Evolutionary conservation across 2,329 filamentous ascomycete species (phyloP).

Genomic region (Emmonsia crescens): DNA sequence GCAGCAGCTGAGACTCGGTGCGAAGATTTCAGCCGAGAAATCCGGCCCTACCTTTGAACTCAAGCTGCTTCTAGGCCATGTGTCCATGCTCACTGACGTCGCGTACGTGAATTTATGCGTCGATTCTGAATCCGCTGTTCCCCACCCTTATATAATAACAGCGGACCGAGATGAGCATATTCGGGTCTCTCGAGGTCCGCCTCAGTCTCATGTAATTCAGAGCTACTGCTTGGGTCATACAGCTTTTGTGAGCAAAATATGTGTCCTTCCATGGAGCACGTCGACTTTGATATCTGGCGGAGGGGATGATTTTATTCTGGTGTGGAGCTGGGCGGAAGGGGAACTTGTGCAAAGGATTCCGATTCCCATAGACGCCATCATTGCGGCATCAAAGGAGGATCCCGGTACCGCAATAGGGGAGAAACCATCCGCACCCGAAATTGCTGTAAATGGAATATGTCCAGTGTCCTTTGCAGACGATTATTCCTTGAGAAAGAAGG

Average conservation of each 20-base stretch:
- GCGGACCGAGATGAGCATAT: constrained; percentile 73
- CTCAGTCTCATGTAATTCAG: constrained; percentile 82
- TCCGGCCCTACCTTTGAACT: constrained; percentile 56
- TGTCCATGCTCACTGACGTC: constrained; percentile 83
- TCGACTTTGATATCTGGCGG: constrained; percentile 74
- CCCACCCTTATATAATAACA: constrained; percentile 53
- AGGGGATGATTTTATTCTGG: constrained; percentile 64
- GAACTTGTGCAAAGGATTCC: constrained; percentile 23
- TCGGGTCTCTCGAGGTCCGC: constrained; percentile 67
- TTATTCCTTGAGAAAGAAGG: constrained; percentile 7
- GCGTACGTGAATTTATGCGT: constrained; percentile 41
- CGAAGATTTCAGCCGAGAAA: constrained; percentile 32
- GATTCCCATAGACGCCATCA: constrained; percentile 12
- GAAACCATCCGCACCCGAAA: constrained; percentile 14
- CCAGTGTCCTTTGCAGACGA: constrained; percentile 20
- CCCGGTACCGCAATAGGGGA: background rate
- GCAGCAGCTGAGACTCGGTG: constrained; percentile 42
- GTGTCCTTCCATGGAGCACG: constrained; percentile 46
- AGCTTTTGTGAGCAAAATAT: constrained; percentile 71
- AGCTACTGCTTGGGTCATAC: constrained; percentile 79
- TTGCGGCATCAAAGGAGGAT: background rate
- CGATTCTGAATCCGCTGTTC: constrained; percentile 36
- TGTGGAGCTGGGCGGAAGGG: constrained; percentile 66
- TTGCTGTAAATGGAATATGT: constrained; percentile 46
- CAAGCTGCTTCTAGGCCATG: constrained; percentile 75